Conservation (phyloP, 164 flowering plant genomes). For the Echeveria elegans region DNA sequence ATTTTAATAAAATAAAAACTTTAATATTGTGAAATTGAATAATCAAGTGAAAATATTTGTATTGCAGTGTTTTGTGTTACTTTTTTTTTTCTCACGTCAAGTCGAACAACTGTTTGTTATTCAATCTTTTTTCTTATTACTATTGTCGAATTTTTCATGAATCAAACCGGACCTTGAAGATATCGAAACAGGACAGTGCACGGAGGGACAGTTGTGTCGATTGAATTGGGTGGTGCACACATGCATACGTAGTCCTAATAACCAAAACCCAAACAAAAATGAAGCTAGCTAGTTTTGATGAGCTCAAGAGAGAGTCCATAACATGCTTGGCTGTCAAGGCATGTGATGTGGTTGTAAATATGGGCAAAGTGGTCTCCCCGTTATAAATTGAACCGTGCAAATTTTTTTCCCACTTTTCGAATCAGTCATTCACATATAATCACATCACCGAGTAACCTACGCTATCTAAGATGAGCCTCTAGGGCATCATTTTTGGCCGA, state of each 20-base stretch:
- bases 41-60: too few relatives aligned
- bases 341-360: not conserved
- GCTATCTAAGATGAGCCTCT: not conserved
- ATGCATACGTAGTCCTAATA: not conserved
- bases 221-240: not conserved
- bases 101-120: too few relatives aligned
- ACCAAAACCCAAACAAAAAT: not conserved
- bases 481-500: not conserved
- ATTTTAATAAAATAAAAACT: not conserved
- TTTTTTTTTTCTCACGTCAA: too few relatives aligned
- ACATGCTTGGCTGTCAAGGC: slow-evolving; percentile 2
- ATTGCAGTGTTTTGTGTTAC: too few relatives aligned
- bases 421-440: not conserved
- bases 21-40: not conserved
- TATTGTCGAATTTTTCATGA: too few relatives aligned
- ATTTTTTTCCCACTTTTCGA: not conserved
- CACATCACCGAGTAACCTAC: not conserved
- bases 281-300: too few relatives aligned
- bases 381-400: not conserved
- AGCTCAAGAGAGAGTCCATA: not conserved
- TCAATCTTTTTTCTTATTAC: too few relatives aligned
- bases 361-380: not conserved
- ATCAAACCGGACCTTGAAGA: not conserved
- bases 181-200: not conserved
- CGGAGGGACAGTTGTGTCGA: not conserved